These are phyloP conservation scores for Cordyceps pruinosa DNA, from an alignment of 2,329 filamentous ascomycete genomes.

Conservation along the genomic window DNA sequence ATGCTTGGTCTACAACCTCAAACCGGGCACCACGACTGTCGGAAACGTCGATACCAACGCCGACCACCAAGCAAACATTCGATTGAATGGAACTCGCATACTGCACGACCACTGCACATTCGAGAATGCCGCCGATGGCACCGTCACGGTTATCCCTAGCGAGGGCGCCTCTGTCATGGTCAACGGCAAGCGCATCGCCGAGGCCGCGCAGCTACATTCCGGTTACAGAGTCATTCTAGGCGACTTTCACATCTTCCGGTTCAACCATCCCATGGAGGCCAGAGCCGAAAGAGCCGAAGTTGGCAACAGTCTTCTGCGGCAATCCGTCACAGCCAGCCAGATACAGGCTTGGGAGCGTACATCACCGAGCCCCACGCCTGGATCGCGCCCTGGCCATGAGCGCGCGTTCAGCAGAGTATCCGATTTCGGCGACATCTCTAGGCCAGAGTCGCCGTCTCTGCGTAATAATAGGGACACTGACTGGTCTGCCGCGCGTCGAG, in stretches of 20 bases:
- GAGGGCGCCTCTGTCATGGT: conserved; percentile 98
- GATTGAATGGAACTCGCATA: conserved; percentile 89
- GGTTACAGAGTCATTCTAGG: conserved; percentile 93
- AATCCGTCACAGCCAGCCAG: conserved; percentile 64
- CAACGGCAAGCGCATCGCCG: conserved; percentile 83
- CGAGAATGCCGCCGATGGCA: conserved; percentile 78
- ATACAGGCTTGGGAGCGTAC: conserved; percentile 50
- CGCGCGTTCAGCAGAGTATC: conserved; percentile 74
- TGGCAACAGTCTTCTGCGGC: conserved; percentile 73
- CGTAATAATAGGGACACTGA: conserved; percentile 73
- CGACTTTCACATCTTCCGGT: conserved; percentile 97
- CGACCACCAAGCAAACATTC: conserved; percentile 72
- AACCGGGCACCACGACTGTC: conserved; percentile 88
- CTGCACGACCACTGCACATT: conserved; percentile 89
- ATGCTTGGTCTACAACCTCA: conserved; percentile 96
- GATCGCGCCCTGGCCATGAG: conserved; percentile 61
- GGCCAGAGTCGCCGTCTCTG: conserved; percentile 69
- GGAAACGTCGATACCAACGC: conserved; percentile 85
- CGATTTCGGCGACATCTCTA: conserved; percentile 63
- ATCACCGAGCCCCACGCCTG: conserved; percentile 56
- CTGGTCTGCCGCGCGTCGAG: conserved; percentile 87
- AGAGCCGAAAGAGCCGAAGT: conserved; percentile 82
- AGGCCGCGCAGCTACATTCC: conserved; percentile 78
- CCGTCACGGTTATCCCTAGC: conserved; percentile 82
- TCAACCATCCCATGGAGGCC: conserved; percentile 96